Conservation (phyloP, 306 rosid species). For the Cercis canadensis region DNA sequence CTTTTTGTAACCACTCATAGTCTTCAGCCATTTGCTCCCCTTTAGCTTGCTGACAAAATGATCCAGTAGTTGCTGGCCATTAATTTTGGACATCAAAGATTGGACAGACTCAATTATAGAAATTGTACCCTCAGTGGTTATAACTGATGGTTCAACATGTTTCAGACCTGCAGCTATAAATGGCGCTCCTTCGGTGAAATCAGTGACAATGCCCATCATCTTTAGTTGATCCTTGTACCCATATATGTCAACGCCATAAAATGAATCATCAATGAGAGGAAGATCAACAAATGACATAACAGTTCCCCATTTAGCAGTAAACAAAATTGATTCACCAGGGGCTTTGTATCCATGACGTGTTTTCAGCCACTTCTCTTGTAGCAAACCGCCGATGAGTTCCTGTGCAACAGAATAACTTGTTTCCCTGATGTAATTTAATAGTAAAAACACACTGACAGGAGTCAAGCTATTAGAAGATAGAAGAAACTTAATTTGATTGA, state of each 20-base stretch:
- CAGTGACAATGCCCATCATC: constrained; percentile 32
- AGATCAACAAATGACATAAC: constrained; percentile 25
- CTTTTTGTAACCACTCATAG: constrained; percentile 40
- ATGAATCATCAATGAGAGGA: constrained; percentile 36
- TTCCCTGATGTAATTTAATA: constrained; percentile 23
- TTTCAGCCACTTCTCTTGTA: constrained; percentile 36
- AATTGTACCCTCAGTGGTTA: constrained; percentile 23
- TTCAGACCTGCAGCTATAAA: constrained; percentile 30
- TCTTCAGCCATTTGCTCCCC: constrained; percentile 47
- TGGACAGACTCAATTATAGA: constrained; percentile 29
- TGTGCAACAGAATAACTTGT: neutral
- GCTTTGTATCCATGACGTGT: constrained; percentile 40
- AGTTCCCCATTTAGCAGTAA: too few species aligned
- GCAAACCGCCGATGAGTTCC: neutral
- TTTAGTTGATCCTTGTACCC: constrained; percentile 31
- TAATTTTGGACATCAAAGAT: neutral
- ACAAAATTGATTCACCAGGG: too few species aligned
- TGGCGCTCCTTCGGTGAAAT: constrained; percentile 32
- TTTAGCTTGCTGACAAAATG: constrained; percentile 4
- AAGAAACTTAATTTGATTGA: constrained; percentile 7
- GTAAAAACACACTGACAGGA: constrained; percentile 14
- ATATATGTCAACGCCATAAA: constrained; percentile 14
- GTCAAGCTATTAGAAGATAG: constrained; percentile 10
- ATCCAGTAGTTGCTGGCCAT: neutral
- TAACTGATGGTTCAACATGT: neutral